Conservation (phyloP, 495 filamentous ascomycete genomes). For the Letharia columbiana region DNA sequence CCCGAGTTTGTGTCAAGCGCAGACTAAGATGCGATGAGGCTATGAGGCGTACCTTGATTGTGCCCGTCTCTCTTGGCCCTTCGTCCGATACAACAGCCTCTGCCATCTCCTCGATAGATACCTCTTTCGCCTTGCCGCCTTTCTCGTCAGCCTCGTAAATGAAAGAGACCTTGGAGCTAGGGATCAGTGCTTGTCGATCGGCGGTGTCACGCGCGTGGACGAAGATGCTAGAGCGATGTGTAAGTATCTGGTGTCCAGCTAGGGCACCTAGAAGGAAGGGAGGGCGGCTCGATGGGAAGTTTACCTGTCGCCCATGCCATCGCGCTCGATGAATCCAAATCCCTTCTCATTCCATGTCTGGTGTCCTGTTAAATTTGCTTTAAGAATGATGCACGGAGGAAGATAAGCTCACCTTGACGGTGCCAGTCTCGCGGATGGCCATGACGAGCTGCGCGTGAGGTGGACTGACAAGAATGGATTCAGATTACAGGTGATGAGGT, state of each 20-base stretch:
- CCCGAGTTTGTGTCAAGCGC: neutral
- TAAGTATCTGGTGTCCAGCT: neutral
- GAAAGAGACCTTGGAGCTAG: neutral
- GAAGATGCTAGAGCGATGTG: neutral
- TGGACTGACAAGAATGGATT: neutral
- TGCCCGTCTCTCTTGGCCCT: neutral
- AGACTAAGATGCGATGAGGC: neutral
- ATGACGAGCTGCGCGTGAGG: neutral
- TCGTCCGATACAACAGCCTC: neutral
- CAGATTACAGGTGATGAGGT: neutral
- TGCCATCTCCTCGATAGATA: neutral
- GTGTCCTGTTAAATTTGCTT: neutral
- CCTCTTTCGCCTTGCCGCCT: neutral
- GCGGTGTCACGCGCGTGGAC: neutral
- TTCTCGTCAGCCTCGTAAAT: neutral
- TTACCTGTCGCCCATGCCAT: neutral
- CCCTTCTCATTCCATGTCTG: constrained; percentile 1
- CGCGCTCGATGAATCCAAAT: neutral
- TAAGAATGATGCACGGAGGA: neutral
- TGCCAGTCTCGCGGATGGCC: neutral
- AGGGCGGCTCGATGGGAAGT: neutral
- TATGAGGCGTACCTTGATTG: neutral
- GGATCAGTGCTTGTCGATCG: neutral
- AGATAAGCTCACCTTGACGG: neutral
- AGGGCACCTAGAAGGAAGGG: neutral